phyloP scores from a whole-genome alignment of 176 grass and related monocot genomes.

The Oryza glumipatula region DNA sequence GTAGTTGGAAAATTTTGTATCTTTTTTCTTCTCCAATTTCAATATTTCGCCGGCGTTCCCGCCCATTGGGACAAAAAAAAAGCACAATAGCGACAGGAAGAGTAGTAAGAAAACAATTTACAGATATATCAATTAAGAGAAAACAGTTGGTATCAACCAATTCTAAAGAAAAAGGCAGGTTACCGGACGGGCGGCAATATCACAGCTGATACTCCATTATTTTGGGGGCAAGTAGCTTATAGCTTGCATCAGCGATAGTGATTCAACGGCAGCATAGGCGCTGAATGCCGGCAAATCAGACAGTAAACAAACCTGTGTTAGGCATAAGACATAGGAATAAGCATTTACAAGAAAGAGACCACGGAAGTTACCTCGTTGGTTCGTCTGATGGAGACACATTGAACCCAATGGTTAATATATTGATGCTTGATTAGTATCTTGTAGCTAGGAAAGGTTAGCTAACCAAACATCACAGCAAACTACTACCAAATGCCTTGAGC shows the following conservation, averaged over 20 bases:
- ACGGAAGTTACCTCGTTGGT: background rate
- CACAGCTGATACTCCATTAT: background rate
- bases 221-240: background rate
- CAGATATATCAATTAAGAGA: background rate
- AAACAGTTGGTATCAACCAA: background rate
- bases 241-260: background rate
- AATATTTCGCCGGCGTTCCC: background rate
- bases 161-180: background rate
- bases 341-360: background rate
- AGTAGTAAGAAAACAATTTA: background rate
- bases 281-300: background rate
- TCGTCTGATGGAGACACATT: background rate
- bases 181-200: background rate
- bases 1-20: background rate
- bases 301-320: background rate
- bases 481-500: background rate
- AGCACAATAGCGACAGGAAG: background rate
- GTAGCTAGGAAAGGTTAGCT: background rate
- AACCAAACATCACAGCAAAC: background rate
- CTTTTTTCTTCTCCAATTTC: background rate
- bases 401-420: background rate
- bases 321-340: background rate
- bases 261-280: background rate
- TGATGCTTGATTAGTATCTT: slow-evolving; percentile 4
- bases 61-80: no score